Percentiles rank a stretch among this genome's conserved stretches.
phyloP scores from a whole-genome alignment of 2,329 filamentous ascomycete genomes.

The Scytalidium sp. region DNA sequence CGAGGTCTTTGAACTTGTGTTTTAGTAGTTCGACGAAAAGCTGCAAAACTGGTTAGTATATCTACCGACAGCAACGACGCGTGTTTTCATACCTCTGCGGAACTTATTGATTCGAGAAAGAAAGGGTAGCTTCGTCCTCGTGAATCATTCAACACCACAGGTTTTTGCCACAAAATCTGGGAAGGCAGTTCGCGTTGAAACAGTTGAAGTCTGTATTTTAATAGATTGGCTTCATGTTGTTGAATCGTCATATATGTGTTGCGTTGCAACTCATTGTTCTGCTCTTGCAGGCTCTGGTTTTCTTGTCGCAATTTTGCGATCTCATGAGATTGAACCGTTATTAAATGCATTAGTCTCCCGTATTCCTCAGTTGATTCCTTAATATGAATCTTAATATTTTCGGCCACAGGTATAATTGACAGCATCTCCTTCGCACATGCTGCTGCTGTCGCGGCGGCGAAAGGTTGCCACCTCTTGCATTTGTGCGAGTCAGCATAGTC shows the following conservation, averaged over 20 bases:
- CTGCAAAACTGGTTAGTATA: not conserved
- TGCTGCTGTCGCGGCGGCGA: constrained; percentile 7
- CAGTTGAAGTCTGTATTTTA: too few species aligned
- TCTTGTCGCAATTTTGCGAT: too few species aligned
- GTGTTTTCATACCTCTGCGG: not conserved
- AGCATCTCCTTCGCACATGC: constrained; percentile 6
- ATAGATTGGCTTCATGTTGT: too few species aligned
- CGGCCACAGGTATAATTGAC: not conserved
- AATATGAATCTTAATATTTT: not conserved
- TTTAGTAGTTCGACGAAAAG: not conserved
- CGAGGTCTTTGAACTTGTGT: not conserved
- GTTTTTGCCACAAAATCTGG: not conserved
- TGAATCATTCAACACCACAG: not conserved
- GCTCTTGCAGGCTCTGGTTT: too few species aligned
- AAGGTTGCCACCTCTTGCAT: constrained; percentile 7
- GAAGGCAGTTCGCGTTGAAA: not conserved
- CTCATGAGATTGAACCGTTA: too few species aligned
- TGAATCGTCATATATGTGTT: too few species aligned
- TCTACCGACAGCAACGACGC: not conserved
- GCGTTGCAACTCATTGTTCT: too few species aligned
- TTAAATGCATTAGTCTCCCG: too few species aligned
- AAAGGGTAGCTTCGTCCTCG: not conserved
- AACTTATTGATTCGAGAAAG: not conserved
- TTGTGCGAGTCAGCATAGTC: constrained; percentile 9
- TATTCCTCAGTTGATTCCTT: not conserved